These are phyloP conservation scores for Rutstroemia sp. DNA, from an alignment of 2,329 filamentous ascomycete species.

Conservation along the genomic window DNA sequence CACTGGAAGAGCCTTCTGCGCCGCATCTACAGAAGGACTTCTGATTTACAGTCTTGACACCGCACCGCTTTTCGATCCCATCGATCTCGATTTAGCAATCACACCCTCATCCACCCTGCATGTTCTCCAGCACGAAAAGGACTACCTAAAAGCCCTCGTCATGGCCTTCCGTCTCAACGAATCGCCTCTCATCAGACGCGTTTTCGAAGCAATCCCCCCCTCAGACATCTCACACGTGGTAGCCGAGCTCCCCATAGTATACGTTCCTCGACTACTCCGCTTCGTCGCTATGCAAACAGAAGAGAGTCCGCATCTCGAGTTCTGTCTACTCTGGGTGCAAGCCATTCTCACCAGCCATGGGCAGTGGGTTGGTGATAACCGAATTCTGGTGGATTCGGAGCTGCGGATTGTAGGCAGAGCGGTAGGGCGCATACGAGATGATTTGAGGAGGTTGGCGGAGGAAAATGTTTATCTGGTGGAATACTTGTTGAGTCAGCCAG, in stretches of 20 bases:
- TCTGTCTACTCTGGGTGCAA: conserved; percentile 90
- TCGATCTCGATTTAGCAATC: conserved; percentile 89
- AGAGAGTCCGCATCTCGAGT: conserved; percentile 86
- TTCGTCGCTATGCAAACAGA: conserved; percentile 86
- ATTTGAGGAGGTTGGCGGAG: conserved; percentile 75
- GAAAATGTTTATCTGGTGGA: conserved; percentile 87
- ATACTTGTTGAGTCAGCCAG: conserved; percentile 59
- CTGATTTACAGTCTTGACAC: conserved; percentile 89
- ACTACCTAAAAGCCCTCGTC: conserved; percentile 85
- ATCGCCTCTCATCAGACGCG: conserved; percentile 67
- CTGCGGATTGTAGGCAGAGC: conserved; percentile 76
- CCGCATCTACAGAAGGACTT: conserved; percentile 87
- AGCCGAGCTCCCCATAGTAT: conserved; percentile 71
- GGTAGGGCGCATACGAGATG: conserved; percentile 70
- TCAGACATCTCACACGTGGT: conserved; percentile 71
- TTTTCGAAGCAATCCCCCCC: conserved; percentile 78
- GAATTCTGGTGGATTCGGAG: conserved; percentile 74
- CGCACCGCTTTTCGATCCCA: conserved; percentile 82
- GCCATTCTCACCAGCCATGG: conserved; percentile 76
- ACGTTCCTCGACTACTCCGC: conserved; percentile 75
- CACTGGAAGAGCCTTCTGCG: conserved; percentile 84
- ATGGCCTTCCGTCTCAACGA: conserved; percentile 98
- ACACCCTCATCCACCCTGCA: conserved; percentile 78
- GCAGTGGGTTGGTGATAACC: conserved; percentile 73
- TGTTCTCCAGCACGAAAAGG: conserved; percentile 57